phyloP scores from a whole-genome alignment of 345 rosid species.

The Corchorus olitorius region DNA sequence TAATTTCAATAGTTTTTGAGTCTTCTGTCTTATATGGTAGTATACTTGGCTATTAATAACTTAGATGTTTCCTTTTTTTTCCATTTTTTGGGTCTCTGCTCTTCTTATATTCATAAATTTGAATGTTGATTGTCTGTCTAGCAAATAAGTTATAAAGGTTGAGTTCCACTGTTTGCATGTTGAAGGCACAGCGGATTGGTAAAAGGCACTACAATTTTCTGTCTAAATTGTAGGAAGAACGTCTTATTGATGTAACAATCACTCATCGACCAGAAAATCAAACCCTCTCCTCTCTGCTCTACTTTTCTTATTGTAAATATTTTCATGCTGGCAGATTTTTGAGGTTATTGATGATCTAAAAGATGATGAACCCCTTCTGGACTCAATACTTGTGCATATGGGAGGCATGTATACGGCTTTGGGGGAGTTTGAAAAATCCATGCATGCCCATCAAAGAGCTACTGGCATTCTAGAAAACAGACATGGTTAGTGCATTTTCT shows the following conservation, averaged over 20 bases:
- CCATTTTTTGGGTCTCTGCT: background rate
- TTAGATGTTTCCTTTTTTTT: background rate
- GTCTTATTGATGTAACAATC: background rate
- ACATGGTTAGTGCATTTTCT: conserved; percentile 47
- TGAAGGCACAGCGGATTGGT: background rate
- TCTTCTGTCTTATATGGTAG: background rate
- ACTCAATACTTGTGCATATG: conserved; percentile 70
- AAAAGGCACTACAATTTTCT: background rate
- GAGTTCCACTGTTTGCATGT: conserved; percentile 6
- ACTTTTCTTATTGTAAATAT: conserved; percentile 20
- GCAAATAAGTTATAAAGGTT: conserved; percentile 13
- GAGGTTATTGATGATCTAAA: conserved; percentile 48
- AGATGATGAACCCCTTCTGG: conserved; percentile 66
- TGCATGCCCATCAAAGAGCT: conserved; percentile 53
- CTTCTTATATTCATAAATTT: background rate
- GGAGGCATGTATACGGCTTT: conserved; percentile 77
- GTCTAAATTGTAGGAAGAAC: background rate
- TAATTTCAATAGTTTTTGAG: background rate
- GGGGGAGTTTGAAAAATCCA: conserved; percentile 68
- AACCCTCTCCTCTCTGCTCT: background rate
- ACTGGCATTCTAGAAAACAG: conserved; percentile 49
- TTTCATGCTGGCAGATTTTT: conserved; percentile 54
- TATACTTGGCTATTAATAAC: background rate
- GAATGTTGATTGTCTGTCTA: conserved; percentile 1
- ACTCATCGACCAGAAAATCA: background rate